phyloP scores from a whole-genome alignment of 2,329 filamentous ascomycete species.

The Penicillium sp. region DNA sequence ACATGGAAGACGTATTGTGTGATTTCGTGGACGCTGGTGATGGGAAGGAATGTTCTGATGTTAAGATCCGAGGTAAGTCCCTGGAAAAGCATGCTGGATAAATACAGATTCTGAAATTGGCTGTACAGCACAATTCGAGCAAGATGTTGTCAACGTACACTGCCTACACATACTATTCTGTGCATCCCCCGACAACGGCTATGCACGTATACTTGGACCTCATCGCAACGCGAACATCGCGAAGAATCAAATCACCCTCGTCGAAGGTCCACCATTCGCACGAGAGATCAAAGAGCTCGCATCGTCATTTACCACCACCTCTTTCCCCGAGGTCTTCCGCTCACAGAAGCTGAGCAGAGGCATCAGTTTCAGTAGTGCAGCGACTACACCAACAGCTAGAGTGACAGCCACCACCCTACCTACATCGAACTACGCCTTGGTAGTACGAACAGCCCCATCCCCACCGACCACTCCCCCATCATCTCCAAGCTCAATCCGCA shows the following conservation, averaged over 20 bases:
- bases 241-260: slow-evolving; percentile 40
- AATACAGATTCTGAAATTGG: neutral
- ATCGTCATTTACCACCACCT: slow-evolving; percentile 15
- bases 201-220: slow-evolving; percentile 46
- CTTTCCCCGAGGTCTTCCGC: slow-evolving; percentile 21
- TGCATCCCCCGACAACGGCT: slow-evolving; percentile 49
- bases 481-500: neutral
- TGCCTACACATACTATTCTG: slow-evolving; percentile 49
- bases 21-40: slow-evolving; percentile 50
- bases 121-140: slow-evolving; percentile 36
- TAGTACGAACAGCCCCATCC: slow-evolving; percentile 3
- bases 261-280: slow-evolving; percentile 45
- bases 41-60: slow-evolving; percentile 50
- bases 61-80: slow-evolving; percentile 45
- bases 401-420: neutral
- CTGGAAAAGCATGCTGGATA: neutral
- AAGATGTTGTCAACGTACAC: slow-evolving; percentile 43
- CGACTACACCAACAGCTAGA: slow-evolving; percentile 15
- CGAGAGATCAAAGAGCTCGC: slow-evolving; percentile 41
- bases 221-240: slow-evolving; percentile 34
- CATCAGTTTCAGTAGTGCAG: slow-evolving; percentile 6
- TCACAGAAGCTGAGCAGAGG: slow-evolving; percentile 13
- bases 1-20: slow-evolving; percentile 42
- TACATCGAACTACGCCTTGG: slow-evolving; percentile 22
- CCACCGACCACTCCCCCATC: neutral